Base-by-base conservation (phyloP, 1,284 basidiomycete genomes). In the Sanghuangporus weigelae region DNA sequence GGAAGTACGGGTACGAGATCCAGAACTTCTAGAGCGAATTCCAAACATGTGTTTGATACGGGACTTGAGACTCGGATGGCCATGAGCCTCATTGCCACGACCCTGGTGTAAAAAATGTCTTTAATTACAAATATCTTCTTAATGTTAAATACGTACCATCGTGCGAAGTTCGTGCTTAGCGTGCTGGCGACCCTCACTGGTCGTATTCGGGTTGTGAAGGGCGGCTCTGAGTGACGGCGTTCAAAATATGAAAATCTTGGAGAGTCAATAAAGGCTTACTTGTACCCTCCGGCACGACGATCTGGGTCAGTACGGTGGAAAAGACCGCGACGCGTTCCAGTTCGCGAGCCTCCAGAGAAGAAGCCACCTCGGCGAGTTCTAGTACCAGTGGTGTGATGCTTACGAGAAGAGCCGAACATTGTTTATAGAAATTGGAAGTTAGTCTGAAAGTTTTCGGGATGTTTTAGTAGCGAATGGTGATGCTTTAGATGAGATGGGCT, bases 191-290 rank as follows among this genome's bases (percentile, higher is more conserved):
- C 67, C 67, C 0, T 44, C 49, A 6, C 53, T 42, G 1, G 67
- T 65, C 7, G 66, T 68, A 19, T 68, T 68, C 21, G 68, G 68
- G 60, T 69, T 68, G 54, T 69, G 68, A 23, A 69, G 62, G 4
- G 68, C 68, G 44, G 66, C 68, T 65, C 66, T 62, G 50, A 23
- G 23, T 35, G 26, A 31, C 26, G 3, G 3, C 26, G 26, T 4
- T 31, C 26, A 23, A 12, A 23, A 53, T 19, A 49, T n/a, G 36
- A 26, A n/a, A 53, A 38, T 26, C 40, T 42, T 7, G 11, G 40
- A 42, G 55, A 16, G 10, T 23, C 14, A 35, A 44, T n/a, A 5
- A 16, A 14, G 35, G 40, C 44, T 54, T 59, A 68, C 67, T 69
- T 68, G 60, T 59, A 61, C 8, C 68, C 68, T 14, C 59, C 68